phyloP scores from a whole-genome alignment of 202 grass and related monocot species.

The Schoenoplectus tabernaemontani region DNA sequence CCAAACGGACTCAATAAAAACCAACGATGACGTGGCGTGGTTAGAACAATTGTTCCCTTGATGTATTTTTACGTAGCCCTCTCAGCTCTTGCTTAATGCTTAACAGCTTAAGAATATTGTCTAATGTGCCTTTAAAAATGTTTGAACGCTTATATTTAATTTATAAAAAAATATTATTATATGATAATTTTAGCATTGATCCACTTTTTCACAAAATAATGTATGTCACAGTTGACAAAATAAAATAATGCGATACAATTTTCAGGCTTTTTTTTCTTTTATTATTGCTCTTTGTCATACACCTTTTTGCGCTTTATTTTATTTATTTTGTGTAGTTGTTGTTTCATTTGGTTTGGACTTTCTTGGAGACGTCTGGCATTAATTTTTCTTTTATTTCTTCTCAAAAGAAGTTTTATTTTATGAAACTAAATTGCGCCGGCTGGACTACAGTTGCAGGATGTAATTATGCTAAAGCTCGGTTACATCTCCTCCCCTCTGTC shows the following conservation, averaged over 20 bases:
- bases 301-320: neutral
- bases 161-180: no score
- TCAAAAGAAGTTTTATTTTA: neutral
- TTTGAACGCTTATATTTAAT: no score
- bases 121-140: no score
- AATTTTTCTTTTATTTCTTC: neutral
- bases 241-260: neutral
- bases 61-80: no score
- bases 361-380: neutral
- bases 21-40: neutral
- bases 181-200: no score
- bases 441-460: neutral
- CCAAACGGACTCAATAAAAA: neutral
- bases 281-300: neutral
- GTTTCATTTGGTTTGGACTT: neutral
- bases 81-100: no score
- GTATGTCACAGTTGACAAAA: no score
- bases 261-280: neutral
- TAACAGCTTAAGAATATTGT: no score
- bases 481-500: neutral
- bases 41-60: neutral
- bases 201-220: no score
- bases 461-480: constrained; percentile 11
- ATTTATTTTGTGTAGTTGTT: neutral
- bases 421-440: constrained; percentile 5